phyloP scores from a whole-genome alignment of 2,329 filamentous ascomycete species.

The Talaromyces sp. region DNA sequence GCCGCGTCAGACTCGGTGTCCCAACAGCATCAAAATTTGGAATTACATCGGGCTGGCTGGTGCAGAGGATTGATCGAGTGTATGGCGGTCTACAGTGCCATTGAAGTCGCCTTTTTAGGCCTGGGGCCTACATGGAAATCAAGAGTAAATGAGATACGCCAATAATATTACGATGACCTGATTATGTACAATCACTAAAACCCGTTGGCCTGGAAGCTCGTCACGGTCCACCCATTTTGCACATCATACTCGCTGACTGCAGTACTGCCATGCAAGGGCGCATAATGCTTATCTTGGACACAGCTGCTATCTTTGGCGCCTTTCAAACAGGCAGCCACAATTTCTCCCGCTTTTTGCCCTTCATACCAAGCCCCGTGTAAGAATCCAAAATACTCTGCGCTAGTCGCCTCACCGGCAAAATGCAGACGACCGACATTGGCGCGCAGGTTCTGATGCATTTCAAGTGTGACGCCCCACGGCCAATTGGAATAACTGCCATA shows the following conservation, averaged over 20 bases:
- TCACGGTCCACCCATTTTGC: slow-evolving; percentile 13
- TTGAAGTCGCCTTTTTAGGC: neutral
- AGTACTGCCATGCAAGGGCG: slow-evolving; percentile 6
- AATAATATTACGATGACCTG: neutral
- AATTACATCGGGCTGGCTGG: neutral
- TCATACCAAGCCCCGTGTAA: slow-evolving; percentile 60
- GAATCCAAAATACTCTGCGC: slow-evolving; percentile 61
- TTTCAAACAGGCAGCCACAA: slow-evolving; percentile 9
- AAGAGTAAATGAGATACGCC: neutral
- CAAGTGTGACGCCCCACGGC: slow-evolving; percentile 59
- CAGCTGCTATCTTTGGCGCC: neutral
- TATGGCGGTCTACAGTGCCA: neutral
- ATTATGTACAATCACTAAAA: neutral
- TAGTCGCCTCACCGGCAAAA: slow-evolving; percentile 63
- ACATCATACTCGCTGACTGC: slow-evolving; percentile 1
- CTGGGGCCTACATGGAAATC: neutral
- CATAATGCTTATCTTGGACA: slow-evolving; percentile 7
- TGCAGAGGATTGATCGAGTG: neutral
- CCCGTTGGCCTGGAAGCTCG: slow-evolving; percentile 9
- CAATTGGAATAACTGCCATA: slow-evolving; percentile 66
- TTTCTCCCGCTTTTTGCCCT: slow-evolving; percentile 45
- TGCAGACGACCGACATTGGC: slow-evolving; percentile 59
- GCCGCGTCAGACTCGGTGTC: neutral
- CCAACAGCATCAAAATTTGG: neutral
- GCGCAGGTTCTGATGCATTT: slow-evolving; percentile 64